phyloP scores from a whole-genome alignment of 495 filamentous ascomycete genomes.

The Cryomyces minteri region DNA sequence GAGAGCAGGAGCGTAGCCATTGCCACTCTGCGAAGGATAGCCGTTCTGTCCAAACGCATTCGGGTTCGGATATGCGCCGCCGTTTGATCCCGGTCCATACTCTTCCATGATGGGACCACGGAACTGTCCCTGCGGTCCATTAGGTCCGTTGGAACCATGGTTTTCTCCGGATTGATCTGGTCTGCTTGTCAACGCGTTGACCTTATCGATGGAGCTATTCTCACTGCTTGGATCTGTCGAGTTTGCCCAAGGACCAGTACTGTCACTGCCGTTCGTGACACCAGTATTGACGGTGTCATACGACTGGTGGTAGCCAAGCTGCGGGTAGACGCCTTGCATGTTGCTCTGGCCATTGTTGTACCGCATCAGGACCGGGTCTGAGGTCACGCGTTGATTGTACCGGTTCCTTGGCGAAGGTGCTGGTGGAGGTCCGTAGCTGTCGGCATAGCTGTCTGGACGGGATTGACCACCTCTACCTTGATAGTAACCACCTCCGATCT shows the following conservation, averaged over 20 bases:
- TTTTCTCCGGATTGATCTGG: neutral
- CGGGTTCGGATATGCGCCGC: slow-evolving; percentile 2
- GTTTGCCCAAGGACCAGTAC: slow-evolving; percentile 52
- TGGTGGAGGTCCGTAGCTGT: neutral
- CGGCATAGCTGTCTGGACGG: neutral
- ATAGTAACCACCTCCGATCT: no score
- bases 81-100: slow-evolving; percentile 14
- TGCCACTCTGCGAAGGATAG: neutral
- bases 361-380: slow-evolving; percentile 23
- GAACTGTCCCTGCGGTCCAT: slow-evolving; percentile 23
- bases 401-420: slow-evolving; percentile 5
- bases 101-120: slow-evolving; percentile 21
- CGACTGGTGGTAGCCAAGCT: slow-evolving; percentile 53
- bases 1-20: neutral
- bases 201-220: slow-evolving; percentile 62
- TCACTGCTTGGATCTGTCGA: slow-evolving; percentile 80
- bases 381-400: slow-evolving; percentile 13
- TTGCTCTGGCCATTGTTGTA: slow-evolving; percentile 13
- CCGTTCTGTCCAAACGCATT: neutral
- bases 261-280: slow-evolving; percentile 49
- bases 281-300: slow-evolving; percentile 66
- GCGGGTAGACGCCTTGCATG: slow-evolving; percentile 35
- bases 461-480: no score
- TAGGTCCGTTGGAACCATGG: slow-evolving; percentile 24
- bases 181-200: neutral